Base-by-base conservation (phyloP, 169 alveolate genomes). In the Theileria orientalis region DNA sequence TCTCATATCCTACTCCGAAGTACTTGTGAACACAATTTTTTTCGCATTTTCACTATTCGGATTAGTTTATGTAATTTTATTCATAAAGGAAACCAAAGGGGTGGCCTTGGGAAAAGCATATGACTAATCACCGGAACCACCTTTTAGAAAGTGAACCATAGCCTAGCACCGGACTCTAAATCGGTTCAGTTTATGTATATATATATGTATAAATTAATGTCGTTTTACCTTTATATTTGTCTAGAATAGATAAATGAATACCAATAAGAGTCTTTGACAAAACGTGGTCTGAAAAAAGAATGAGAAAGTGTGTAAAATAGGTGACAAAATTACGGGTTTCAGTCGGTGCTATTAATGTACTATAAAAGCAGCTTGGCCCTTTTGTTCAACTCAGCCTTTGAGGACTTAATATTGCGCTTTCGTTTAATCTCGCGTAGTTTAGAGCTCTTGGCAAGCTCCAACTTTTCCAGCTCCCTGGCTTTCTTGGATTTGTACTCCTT, bases 71-170 rank as follows among this genome's bases (percentile, higher is more conserved):
- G 82, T 90, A 7, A 2, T 60, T 25, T 19, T 90, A 25, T 91
- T 90, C 71, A 69, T 92, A 60, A 86, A 86, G 83, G 96, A 92
- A 68, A 91, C 96, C 0, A 90, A 84, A 41, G 95, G 95, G 16
- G 74, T 77, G 3, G 82, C 90, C 32, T 74, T 87, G 27, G 93
- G 93, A 33, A 70, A 71, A 27, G 88, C 88, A 8, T 80, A 35
- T 75, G 52, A 59, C 25, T 59, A 16, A 69, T 11, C n/a, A n/a
- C 23, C 14, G 23, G 5, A 67, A 49, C 60, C 19, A 49, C 29
- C 60, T 13, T 1, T 49, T 21, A 49, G 19, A 32, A 21, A 49
- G 60, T 49, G 25, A 21, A 21, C 8, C 60, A 49, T 9, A 16
- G 19, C 27, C 25, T 13, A 9, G 25, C 25, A 49, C 60, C 19